phyloP scores from a whole-genome alignment of 805 yeast species.

The Starmerella kuoi region DNA sequence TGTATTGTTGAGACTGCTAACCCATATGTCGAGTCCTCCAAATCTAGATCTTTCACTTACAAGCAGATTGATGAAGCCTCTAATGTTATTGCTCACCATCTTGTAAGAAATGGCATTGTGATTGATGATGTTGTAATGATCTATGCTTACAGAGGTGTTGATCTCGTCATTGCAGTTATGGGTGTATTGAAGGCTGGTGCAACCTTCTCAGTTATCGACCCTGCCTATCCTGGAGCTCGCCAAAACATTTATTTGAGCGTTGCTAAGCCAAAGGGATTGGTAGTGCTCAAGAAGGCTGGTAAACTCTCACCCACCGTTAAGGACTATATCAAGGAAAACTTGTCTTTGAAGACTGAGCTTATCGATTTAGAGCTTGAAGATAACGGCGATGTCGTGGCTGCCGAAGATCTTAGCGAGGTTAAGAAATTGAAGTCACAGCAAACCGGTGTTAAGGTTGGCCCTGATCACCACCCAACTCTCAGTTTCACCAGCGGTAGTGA shows the following conservation, averaged over 20 bases:
- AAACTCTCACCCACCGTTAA: conserved; percentile 61
- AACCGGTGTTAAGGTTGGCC: conserved; percentile 89
- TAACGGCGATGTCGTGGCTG: conserved; percentile 48
- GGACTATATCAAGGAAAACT: conserved; percentile 60
- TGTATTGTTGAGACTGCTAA: conserved; percentile 90
- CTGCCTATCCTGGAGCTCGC: conserved; percentile 97
- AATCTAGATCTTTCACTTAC: conserved; percentile 67
- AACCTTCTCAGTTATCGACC: conserved; percentile 95
- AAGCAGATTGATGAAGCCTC: conserved; percentile 85
- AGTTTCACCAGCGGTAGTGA: conserved; percentile 97
- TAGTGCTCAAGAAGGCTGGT: conserved; percentile 88
- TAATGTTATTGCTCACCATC: conserved; percentile 80
- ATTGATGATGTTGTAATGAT: conserved; percentile 96
- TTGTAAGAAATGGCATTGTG: conserved; percentile 65
- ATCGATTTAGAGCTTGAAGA: conserved; percentile 68
- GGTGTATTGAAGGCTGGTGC: conserved; percentile 98
- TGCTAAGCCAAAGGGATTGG: conserved; percentile 83
- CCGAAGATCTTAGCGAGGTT: conserved; percentile 23
- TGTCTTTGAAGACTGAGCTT: conserved; percentile 58
- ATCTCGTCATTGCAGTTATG: conserved; percentile 89
- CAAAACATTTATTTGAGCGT: conserved; percentile 88
- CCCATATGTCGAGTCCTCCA: conserved; percentile 32
- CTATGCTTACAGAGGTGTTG: conserved; percentile 95
- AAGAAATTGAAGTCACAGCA: conserved; percentile 44
- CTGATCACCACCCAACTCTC: conserved; percentile 92